Base-by-base conservation (phyloP, 257 asterid species). In the Petrea volubilis region DNA sequence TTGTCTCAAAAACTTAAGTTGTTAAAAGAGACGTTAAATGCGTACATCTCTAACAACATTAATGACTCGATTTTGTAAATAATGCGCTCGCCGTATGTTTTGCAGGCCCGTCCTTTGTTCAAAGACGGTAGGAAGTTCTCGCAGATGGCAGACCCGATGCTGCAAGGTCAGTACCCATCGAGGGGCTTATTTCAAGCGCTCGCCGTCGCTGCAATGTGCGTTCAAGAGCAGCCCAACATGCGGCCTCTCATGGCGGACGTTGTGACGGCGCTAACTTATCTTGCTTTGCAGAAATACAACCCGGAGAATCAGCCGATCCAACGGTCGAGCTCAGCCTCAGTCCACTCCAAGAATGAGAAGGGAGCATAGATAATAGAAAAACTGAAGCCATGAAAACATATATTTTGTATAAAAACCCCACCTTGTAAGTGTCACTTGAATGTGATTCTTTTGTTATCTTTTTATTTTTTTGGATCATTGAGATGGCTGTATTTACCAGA, bases 211-310 rank as follows among this genome's bases (percentile, higher is more conserved):
- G 88, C 88, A 74, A 82, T 85, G 90, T 85, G 90, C 27, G 88
- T 85, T 23, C 84, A 85, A 49, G 90, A 85, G 79, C 83, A 85
- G 65, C 86, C 87, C 13, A 87, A 71, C 34, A 78, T 83, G 88
- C 81, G 93, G 21, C 96, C 93, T 38, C 78, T 84, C 27, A 86
- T 89, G 53, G 93, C 87, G 1, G 93, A 89, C 43, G 89, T 89
- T 3, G 93, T 84, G 18, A 86, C 89, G 0, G 89, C 93, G 56
- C 70, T 86, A 18, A 75, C 80, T 62, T 88, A 86, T 79, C 95
- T 88, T 41, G 88, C 92, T 46, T 79, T 83, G 0, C 92, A 84
- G 68, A 84, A 79, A 18, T 82, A 80, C 14, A 80, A 81, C 70
- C 83, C 77, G 2, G 86, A 79, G 43, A 73, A 79, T 12, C 86